Base-by-base conservation (phyloP, 805 yeast species). In the Lipomyces oligophaga region DNA sequence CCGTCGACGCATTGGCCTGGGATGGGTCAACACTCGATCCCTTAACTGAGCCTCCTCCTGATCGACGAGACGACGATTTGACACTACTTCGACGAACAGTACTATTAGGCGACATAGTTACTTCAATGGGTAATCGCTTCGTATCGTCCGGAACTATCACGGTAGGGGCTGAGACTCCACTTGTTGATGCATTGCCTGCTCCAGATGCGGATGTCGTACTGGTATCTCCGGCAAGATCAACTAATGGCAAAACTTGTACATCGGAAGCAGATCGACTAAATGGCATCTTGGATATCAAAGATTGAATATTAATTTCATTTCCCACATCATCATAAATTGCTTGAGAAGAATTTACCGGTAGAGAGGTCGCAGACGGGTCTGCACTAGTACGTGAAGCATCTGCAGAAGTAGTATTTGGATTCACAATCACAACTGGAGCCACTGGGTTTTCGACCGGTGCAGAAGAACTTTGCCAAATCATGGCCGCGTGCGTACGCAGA, bases 401-500 rank as follows among this genome's bases (percentile, higher is more conserved):
- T n/a, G 44, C 16, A 19, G 34, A 33, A 19, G 30, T 34, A 26
- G 38, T 27, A 32, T 32, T 33, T 16, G 32, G 34, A 26, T 20
- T 38, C n/a, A 15, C 44, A 33, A 33, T 35, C 31, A 37, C 37
- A 3, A 16, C 47, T 5, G 28, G 51, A 15, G 45, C 38, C 10
- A 45, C 45, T 20, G 56, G 18, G 38, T 43, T 38, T 28, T 30
- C 34, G 19, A 41, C 31, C 4, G 57, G 45, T 15, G 41, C 42
- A 31, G 34, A 33, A 27, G 38, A 45, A 25, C 46, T 34, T 36
- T 41, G 52, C 98, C 98, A 93, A 55, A 93, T 93, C 68, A 88
- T 72, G 0, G 96, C 90, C 0, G 98, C 98, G 66, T 93, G 98
- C 0, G 97, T 93, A 60, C 95, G 78, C 60, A 93, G 74, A 0